Percentiles rank a stretch among this genome's conserved stretches.
Conservation (phyloP, 2,329 filamentous ascomycete genomes). For the Blastomyces emzantsi region DNA sequence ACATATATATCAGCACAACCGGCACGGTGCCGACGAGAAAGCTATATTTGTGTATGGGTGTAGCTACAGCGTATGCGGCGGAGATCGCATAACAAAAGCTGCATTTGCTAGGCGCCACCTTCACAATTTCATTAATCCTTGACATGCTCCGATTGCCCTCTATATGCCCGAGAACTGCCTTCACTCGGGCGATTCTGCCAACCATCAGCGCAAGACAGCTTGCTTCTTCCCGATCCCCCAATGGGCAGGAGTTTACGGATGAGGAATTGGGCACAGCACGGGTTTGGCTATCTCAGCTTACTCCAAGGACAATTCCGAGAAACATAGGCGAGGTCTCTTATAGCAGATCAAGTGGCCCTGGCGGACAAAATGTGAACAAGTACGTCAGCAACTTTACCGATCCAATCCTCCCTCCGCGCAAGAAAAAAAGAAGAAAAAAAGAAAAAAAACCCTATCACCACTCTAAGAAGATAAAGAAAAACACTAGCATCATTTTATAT, state of each 20-base stretch:
- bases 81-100: not conserved
- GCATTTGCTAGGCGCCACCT: no score
- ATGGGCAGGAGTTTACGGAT: constrained; percentile 19
- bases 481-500: not conserved
- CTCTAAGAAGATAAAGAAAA: not conserved
- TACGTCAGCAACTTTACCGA: constrained; percentile 27
- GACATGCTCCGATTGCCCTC: constrained; percentile 1
- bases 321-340: constrained; percentile 51
- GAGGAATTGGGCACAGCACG: constrained; percentile 39
- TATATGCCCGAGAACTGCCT: not conserved
- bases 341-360: constrained; percentile 55
- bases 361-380: constrained; percentile 63
- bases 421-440: no score
- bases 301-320: constrained; percentile 47
- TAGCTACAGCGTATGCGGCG: no score
- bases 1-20: not conserved
- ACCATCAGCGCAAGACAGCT: constrained; percentile 15
- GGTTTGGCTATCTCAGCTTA: constrained; percentile 48
- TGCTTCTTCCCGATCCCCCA: constrained; percentile 11
- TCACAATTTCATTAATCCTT: not conserved
- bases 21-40: no score
- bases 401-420: no score
- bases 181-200: not conserved
- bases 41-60: not conserved
- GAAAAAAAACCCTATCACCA: not conserved